phyloP scores from a whole-genome alignment of 768 basidiomycete genomes.

The Leccinum fibrillosum region DNA sequence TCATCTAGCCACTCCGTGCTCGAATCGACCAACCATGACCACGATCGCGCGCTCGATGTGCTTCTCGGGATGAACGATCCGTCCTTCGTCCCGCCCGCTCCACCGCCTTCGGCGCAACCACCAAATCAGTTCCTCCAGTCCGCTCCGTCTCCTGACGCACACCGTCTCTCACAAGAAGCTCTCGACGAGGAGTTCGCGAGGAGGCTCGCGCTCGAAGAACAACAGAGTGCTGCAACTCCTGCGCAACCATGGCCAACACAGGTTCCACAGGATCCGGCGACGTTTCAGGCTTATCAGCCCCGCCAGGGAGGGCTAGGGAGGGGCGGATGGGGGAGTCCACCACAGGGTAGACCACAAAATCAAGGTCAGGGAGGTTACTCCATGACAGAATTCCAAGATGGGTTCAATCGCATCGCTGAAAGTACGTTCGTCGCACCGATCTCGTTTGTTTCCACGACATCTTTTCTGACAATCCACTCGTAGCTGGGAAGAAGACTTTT shows the following conservation, averaged over 20 bases:
- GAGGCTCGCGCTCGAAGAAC: constrained; percentile 62
- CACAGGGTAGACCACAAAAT: constrained; percentile 6
- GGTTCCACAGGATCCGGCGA: constrained; percentile 2
- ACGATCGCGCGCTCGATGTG: constrained; percentile 72
- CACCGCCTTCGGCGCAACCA: background rate
- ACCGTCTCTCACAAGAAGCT: constrained; percentile 51
- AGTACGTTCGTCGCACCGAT: constrained; percentile 43
- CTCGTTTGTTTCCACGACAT: no score
- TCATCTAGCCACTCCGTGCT: constrained; percentile 59
- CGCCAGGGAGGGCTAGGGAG: constrained; percentile 10
- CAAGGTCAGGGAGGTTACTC: constrained; percentile 41
- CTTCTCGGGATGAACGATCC: constrained; percentile 88
- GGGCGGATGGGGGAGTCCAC: background rate
- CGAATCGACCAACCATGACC: constrained; percentile 65
- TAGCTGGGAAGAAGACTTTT: constrained; percentile 79
- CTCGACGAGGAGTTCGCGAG: constrained; percentile 80
- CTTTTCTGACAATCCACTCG: background rate
- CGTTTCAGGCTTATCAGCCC: constrained; percentile 26
- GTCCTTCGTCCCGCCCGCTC: constrained; percentile 48
- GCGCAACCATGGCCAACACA: constrained; percentile 19
- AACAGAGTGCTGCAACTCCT: constrained; percentile 24
- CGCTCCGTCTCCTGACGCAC: constrained; percentile 25
- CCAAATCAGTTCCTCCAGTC: constrained; percentile 1
- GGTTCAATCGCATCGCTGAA: constrained; percentile 74
- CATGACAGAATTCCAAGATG: constrained; percentile 68